A percentile compares a stretch with the other conserved stretches of the same genome.
Conservation (phyloP, 2,329 filamentous ascomycete genomes). For the Paecilomyces formosus region DNA sequence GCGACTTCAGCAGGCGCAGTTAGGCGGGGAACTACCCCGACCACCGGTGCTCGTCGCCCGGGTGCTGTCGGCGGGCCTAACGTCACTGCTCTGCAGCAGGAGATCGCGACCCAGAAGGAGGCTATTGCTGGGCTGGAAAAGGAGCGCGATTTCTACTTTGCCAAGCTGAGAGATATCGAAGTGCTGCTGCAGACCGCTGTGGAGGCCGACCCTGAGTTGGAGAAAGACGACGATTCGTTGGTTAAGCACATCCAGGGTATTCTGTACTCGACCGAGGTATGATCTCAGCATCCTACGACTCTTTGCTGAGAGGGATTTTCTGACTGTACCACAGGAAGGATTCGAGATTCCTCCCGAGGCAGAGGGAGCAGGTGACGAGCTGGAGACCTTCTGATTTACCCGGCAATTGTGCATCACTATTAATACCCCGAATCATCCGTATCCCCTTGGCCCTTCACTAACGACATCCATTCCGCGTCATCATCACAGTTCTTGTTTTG, state of each 20-base stretch:
- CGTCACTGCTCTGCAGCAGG: conserved; percentile 67
- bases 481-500: not conserved
- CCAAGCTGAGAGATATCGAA: conserved; percentile 95
- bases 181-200: conserved; percentile 86
- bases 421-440: conserved; percentile 14
- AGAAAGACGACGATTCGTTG: conserved; percentile 86
- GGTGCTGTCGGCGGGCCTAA: conserved; percentile 48
- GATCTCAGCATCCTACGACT: conserved; percentile 4
- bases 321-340: conserved; percentile 17
- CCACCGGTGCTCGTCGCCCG: conserved; percentile 42
- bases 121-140: conserved; percentile 91
- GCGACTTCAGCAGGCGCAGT: conserved; percentile 40
- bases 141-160: conserved; percentile 98
- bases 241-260: conserved; percentile 96
- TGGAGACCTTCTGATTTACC: conserved; percentile 22
- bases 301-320: not conserved
- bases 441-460: not conserved
- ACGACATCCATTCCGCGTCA: not conserved
- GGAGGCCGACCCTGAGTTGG: conserved; percentile 84
- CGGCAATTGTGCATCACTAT: conserved; percentile 10
- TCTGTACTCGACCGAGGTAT: conserved; percentile 86
- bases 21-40: conserved; percentile 55
- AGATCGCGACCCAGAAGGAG: conserved; percentile 87
- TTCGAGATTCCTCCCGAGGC: conserved; percentile 25
- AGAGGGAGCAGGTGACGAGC: conserved; percentile 18